phyloP scores from a whole-genome alignment of 1,284 basidiomycete genomes.

The Mycena sp. region DNA sequence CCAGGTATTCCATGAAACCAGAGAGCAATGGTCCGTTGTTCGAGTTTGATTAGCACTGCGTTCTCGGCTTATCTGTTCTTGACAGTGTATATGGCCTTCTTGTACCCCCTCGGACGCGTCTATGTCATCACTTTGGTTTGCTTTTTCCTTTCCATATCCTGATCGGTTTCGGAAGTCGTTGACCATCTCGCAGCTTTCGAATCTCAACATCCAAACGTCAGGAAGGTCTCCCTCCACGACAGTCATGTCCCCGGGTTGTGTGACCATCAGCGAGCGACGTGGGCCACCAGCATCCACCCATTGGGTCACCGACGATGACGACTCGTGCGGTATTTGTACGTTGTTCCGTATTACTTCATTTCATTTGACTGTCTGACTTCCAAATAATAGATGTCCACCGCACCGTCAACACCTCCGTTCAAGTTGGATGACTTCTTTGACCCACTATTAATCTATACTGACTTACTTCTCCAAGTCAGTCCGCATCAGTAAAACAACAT shows the following conservation, averaged over 20 bases:
- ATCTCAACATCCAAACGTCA: slow-evolving; percentile 18
- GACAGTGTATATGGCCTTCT: slow-evolving; percentile 3
- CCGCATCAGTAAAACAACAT: no score
- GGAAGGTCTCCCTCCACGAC: not conserved
- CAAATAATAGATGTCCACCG: not conserved
- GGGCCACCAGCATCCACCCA: not conserved
- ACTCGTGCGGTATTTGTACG: slow-evolving; percentile 1
- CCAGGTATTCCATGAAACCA: not conserved
- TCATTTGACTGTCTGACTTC: not conserved
- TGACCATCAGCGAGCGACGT: not conserved
- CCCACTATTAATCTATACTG: not conserved
- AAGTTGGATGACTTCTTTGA: not conserved
- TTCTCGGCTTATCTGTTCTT: not conserved
- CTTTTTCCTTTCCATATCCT: not conserved
- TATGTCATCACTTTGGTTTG: slow-evolving; percentile 16
- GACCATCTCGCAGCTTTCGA: slow-evolving; percentile 7
- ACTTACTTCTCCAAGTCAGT: not conserved
- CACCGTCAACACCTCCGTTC: slow-evolving; percentile 1
- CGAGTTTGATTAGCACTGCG: not conserved
- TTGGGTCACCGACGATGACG: not conserved
- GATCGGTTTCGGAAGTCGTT: not conserved
- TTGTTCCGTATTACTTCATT: not conserved
- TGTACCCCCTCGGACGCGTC: slow-evolving; percentile 9
- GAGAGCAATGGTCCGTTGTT: slow-evolving; percentile 7
- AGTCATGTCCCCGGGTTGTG: not conserved